Percentiles rank a stretch among this genome's conserved stretches.
Evolutionary conservation across 2,329 filamentous ascomycete genomes (phyloP).

Genomic region (Fusarium pseudograminearum): DNA sequence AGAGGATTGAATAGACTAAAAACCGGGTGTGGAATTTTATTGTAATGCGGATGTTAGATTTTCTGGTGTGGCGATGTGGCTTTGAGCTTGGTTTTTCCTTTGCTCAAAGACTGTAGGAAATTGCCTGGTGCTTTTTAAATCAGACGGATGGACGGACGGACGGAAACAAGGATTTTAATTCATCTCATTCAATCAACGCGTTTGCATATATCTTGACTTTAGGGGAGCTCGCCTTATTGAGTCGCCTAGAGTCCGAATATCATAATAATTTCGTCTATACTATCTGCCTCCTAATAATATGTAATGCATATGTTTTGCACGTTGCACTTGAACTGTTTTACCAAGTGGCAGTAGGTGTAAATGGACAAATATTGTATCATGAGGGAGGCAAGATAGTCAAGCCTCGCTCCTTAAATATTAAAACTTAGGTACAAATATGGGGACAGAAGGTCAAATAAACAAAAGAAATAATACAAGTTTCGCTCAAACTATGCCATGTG

Average conservation of each 20-base stretch:
- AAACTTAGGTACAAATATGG: conserved; percentile 27
- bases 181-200: conserved; percentile 36
- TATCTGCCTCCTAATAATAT: too few relatives aligned
- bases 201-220: not conserved
- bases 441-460: conserved; percentile 14
- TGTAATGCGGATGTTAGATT: conserved; percentile 22
- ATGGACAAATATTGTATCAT: conserved; percentile 12
- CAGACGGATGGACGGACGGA: conserved; percentile 1
- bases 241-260: not conserved
- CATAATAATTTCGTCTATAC: not conserved
- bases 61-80: conserved; percentile 11
- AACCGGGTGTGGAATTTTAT: conserved; percentile 16
- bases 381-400: conserved; percentile 8
- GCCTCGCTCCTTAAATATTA: conserved; percentile 30
- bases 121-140: conserved; percentile 13
- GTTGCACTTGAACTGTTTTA: conserved; percentile 15
- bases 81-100: conserved; percentile 13
- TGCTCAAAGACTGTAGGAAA: conserved; percentile 16
- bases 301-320: conserved; percentile 14
- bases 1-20: conserved; percentile 82
- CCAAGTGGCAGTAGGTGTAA: conserved; percentile 29
- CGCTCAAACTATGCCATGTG: conserved; percentile 31
- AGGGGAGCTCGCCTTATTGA: not conserved
- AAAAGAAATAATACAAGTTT: conserved; percentile 21
- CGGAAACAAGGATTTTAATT: conserved; percentile 14